These are phyloP conservation scores for Anastatica hierochuntica DNA, from an alignment of 345 rosid species.

Conservation along the genomic window DNA sequence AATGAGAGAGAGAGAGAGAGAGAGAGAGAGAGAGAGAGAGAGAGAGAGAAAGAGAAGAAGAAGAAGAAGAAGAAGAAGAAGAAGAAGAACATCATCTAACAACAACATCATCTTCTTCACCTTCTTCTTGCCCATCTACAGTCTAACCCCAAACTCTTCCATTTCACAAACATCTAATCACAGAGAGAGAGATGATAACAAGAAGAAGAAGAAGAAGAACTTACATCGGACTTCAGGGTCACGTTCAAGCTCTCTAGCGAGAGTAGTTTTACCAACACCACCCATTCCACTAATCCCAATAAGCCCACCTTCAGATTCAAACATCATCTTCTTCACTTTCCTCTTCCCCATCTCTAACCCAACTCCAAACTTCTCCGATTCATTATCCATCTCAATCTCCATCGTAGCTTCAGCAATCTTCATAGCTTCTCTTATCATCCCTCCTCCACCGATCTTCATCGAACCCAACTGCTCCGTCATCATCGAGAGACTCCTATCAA, in stretches of 20 bases:
- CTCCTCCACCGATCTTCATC: constrained; percentile 61
- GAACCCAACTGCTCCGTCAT: constrained; percentile 43
- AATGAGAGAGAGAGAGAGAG: too few relatives aligned
- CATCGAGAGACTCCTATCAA: constrained; percentile 31
- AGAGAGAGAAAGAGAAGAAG: too few relatives aligned
- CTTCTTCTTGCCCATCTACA: too few relatives aligned
- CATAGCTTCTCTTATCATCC: constrained; percentile 52
- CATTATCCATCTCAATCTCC: constrained; percentile 22
- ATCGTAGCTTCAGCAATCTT: constrained; percentile 36
- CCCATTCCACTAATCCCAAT: constrained; percentile 76
- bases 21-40: too few relatives aligned
- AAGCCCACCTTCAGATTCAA: constrained; percentile 27
- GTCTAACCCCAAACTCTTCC: too few relatives aligned
- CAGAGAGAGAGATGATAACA: too few relatives aligned
- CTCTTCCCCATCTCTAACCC: constrained; percentile 61
- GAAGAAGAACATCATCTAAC: too few relatives aligned
- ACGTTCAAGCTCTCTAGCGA: constrained; percentile 54
- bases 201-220: constrained; percentile 1
- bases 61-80: too few relatives aligned
- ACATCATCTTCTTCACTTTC: constrained; percentile 69
- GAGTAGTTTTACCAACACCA: constrained; percentile 84
- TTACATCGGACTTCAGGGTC: constrained; percentile 60
- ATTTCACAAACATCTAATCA: too few relatives aligned
- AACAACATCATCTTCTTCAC: too few relatives aligned
- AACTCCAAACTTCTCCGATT: constrained; percentile 28